Base-by-base conservation (phyloP, 2,329 filamentous ascomycete genomes). In the Pyricularia pennisetigena region DNA sequence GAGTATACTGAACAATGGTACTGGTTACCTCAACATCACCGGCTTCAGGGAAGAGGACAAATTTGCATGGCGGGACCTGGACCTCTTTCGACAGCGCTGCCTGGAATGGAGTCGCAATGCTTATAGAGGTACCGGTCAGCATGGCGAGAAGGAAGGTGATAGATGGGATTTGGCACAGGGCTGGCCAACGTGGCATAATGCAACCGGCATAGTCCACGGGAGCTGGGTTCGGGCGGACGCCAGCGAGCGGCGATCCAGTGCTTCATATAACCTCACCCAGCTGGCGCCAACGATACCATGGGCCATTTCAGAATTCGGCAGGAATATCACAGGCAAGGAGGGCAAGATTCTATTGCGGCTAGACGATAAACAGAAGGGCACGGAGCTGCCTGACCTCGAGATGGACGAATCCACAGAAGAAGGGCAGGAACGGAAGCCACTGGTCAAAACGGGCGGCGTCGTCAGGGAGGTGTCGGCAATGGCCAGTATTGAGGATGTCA, bases 11-110 rank as follows among this genome's bases (percentile, higher is more conserved):
- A 35, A 29, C 62, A 64, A 29, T 26, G 64, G 28, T 23, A 69
- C 73, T 24, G 80, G 78, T 28, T 88, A 83, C 70, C 78, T 93
- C 69, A 92, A 93, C 72, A 80, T 97, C 67, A 91, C 91, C 2
- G 94, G 94, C 0, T 88, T 96, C 70, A 86, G 90, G 65, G 80
- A 87, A 64, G 84, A 88, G 24, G 91, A 97, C 78, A 87, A 85
- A 4, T 92, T 91, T 77, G 89, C 87, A 1, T 97, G 94, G 94
- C 85, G 89, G 41, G 83, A 93, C 69, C 80, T 97, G 26, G 81
- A 82, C 0, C 79, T 81, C 0, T 92, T 94, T 69, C 88, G 86
- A 75, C 79, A 88, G 69, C 85, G 86, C 71, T 91, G 88, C 68
- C 81, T 85, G 68, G 82, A 88, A 72, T 89, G 85, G 76, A 88